Evolutionary conservation across 192 early-diverging fungal species (phyloP).

Genomic region (Chytriomyces hyalinus): DNA sequence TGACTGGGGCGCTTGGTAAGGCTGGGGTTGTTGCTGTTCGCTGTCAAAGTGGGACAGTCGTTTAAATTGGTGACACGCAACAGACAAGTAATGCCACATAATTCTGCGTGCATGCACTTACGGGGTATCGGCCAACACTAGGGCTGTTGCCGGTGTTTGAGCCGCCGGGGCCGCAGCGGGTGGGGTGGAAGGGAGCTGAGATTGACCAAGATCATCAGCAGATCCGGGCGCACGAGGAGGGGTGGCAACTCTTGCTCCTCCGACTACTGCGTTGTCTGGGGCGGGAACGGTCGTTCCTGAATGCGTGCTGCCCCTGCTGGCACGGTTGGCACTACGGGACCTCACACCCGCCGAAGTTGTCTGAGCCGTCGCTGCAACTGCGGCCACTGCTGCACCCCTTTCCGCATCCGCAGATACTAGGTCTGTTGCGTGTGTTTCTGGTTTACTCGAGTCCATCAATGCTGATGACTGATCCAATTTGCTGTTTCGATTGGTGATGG

Average conservation of each 20-base stretch:
- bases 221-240: neutral
- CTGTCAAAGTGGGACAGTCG: neutral
- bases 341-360: neutral
- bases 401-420: neutral
- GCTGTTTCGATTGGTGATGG: too few species aligned
- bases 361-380: neutral
- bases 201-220: neutral
- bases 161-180: neutral
- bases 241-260: neutral
- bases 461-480: too few species aligned
- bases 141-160: neutral
- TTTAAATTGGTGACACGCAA: too few species aligned
- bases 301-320: neutral
- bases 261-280: neutral
- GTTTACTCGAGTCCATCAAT: too few species aligned
- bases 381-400: neutral
- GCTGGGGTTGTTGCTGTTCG: neutral
- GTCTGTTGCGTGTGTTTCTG: neutral
- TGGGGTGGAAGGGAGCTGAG: neutral
- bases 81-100: too few species aligned
- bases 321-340: neutral
- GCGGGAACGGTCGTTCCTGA: neutral
- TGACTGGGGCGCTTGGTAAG: neutral
- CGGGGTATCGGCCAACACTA: neutral
- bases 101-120: neutral